A percentile compares a stretch with the other conserved stretches of the same genome.
Conservation (phyloP, 2,329 filamentous ascomycete species). For the Aspergillus sp. region DNA sequence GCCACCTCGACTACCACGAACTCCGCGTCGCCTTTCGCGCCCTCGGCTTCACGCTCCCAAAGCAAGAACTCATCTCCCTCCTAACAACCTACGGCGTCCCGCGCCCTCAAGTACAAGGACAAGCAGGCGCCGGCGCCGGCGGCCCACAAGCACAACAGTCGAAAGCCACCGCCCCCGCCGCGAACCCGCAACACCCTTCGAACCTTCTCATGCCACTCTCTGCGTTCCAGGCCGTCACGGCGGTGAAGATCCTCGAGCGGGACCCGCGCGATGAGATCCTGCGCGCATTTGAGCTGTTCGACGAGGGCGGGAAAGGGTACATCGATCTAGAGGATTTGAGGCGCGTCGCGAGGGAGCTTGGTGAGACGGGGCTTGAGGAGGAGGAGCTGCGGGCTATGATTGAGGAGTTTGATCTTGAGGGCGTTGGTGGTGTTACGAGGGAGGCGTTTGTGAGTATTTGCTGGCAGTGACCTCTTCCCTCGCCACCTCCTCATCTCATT, state of each 20-base stretch:
- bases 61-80: slow-evolving; percentile 79
- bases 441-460: slow-evolving; percentile 72
- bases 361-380: slow-evolving; percentile 84
- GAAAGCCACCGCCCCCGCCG: slow-evolving; percentile 38
- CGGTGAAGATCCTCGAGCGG: slow-evolving; percentile 76
- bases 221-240: slow-evolving; percentile 75
- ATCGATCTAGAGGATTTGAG: slow-evolving; percentile 89
- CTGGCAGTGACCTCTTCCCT: slow-evolving; percentile 49
- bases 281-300: slow-evolving; percentile 90
- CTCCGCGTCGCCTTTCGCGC: slow-evolving; percentile 96
- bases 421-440: slow-evolving; percentile 74
- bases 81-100: slow-evolving; percentile 80
- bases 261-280: slow-evolving; percentile 91
- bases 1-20: slow-evolving; percentile 95
- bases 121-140: slow-evolving; percentile 32
- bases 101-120: slow-evolving; percentile 59
- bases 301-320: slow-evolving; percentile 86
- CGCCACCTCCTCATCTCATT: not conserved
- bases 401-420: slow-evolving; percentile 95
- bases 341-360: slow-evolving; percentile 85
- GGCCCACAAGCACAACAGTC: slow-evolving; percentile 45
- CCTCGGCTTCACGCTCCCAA: slow-evolving; percentile 88
- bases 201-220: slow-evolving; percentile 74
- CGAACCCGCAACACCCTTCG: slow-evolving; percentile 61
- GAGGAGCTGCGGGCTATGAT: slow-evolving; percentile 95